These are phyloP conservation scores for Sonneratia caseolaris DNA, from an alignment of 345 rosid genomes.

Conservation along the genomic window DNA sequence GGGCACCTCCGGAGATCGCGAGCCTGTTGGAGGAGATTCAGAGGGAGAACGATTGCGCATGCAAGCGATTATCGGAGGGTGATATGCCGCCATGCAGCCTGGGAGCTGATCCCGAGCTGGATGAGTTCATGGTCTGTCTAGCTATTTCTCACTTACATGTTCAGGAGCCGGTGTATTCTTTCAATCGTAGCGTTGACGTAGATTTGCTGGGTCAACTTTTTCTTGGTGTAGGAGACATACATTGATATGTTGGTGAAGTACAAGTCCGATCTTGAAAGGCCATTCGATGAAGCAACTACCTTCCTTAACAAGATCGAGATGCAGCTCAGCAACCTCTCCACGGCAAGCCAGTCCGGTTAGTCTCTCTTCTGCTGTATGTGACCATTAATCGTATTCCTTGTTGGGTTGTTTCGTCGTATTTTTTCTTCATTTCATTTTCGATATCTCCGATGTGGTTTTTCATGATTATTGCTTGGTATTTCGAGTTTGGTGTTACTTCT, in stretches of 20 bases:
- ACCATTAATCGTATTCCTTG: slow-evolving; percentile 4
- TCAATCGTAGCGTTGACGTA: neutral
- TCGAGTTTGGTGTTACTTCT: neutral
- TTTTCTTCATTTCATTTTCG: neutral
- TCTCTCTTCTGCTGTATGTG: neutral
- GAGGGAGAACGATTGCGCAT: slow-evolving; percentile 10
- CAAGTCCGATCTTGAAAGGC: slow-evolving; percentile 83
- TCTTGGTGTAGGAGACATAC: slow-evolving; percentile 48
- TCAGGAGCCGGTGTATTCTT: neutral
- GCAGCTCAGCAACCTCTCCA: slow-evolving; percentile 82
- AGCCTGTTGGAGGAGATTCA: slow-evolving; percentile 16
- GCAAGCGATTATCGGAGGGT: slow-evolving; percentile 22
- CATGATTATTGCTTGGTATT: neutral
- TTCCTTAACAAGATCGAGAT: slow-evolving; percentile 72
- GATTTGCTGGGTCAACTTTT: neutral
- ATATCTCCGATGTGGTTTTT: neutral
- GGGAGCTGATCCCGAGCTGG: slow-evolving; percentile 93
- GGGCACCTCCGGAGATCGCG: slow-evolving; percentile 85
- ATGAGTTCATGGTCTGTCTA: slow-evolving; percentile 75
- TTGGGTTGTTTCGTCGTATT: neutral
- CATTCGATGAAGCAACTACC: slow-evolving; percentile 72
- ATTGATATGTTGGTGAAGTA: slow-evolving; percentile 64
- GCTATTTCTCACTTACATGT: neutral
- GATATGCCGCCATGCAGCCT: slow-evolving; percentile 24
- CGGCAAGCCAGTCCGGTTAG: slow-evolving; percentile 26